phyloP scores from a whole-genome alignment of 306 rosid genomes.

The Glycyrrhiza uralensis region DNA sequence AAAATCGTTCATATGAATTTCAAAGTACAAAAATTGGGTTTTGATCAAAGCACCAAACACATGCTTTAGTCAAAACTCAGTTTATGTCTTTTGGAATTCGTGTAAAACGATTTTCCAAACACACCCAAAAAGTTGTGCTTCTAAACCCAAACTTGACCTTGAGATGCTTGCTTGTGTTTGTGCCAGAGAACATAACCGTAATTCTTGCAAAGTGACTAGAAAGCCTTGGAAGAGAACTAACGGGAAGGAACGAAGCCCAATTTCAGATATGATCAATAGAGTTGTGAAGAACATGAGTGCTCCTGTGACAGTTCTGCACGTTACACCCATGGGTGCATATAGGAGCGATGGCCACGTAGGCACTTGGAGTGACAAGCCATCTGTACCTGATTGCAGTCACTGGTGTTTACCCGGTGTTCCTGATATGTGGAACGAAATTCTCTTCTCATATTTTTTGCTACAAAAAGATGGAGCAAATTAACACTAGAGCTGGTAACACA shows the following conservation, averaged over 20 bases:
- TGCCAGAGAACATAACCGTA: slow-evolving; percentile 54
- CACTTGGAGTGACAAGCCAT: slow-evolving; percentile 71
- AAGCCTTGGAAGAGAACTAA: slow-evolving; percentile 56
- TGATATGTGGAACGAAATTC: slow-evolving; percentile 94
- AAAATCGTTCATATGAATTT: too few species aligned
- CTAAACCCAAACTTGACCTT: too few species aligned
- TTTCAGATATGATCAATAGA: slow-evolving; percentile 59
- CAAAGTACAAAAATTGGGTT: too few species aligned
- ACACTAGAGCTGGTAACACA: slow-evolving; percentile 16
- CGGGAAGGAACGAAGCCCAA: slow-evolving; percentile 52
- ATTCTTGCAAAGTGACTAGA: slow-evolving; percentile 59
- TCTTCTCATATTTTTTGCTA: slow-evolving; percentile 54
- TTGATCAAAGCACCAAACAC: too few species aligned
- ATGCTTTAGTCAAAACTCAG: too few species aligned
- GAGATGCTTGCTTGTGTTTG: slow-evolving; percentile 28
- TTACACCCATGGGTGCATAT: slow-evolving; percentile 73
- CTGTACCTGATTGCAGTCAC: slow-evolving; percentile 89
- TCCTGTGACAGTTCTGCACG: slow-evolving; percentile 50
- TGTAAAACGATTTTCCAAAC: too few species aligned
- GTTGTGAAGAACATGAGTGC: slow-evolving; percentile 53
- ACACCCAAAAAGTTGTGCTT: too few species aligned
- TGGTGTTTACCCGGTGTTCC: slow-evolving; percentile 99
- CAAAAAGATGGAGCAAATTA: slow-evolving; percentile 18
- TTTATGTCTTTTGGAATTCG: too few species aligned
- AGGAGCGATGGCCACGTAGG: slow-evolving; percentile 91